Evolutionary conservation across 2,329 filamentous ascomycete genomes (phyloP), one percentile per base, ranked within the genome.

Genomic region (Aspergillus quadricinctus): DNA sequence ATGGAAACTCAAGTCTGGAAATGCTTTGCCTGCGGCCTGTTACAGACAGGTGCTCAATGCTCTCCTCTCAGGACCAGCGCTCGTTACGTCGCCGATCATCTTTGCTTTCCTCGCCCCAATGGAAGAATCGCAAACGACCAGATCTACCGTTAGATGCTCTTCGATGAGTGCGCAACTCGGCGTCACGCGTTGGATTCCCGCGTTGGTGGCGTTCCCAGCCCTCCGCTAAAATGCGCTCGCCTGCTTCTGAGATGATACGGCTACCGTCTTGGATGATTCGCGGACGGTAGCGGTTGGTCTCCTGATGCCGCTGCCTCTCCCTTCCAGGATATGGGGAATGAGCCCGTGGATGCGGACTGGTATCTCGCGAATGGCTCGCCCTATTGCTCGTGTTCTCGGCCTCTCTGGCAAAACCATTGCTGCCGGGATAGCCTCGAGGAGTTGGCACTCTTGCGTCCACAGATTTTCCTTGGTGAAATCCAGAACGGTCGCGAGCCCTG

Each of bases 251-350:
- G 10, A 68, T 52, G 9, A 62, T 59, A 48, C 60, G 58, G n/a
- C 59, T 57, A 6, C 66, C 66, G n/a, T 65, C 65, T 48, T 67
- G 64, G 45, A 68, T 65, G 19, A 68, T 65, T n/a, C 52, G 56
- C 52, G 66, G 64, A 29, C 55, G 59, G 40, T 43, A 21, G 29
- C 48, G 58, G 29, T 27, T 41, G 35, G 50, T 55, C 31, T 31
- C 29, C 31, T 21, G 31, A 28, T 19, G 31, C 43, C 37, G 43
- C 28, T 50, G 27, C 25, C 48, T 37, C 48, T 19, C 25, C 48
- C 35, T 57, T 48, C 45, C 55, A 29, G 48, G 21, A 27, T 48
- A 31, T 27, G 54, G 49, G 11, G 37, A 31, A 37, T 45, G 28
- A 25, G 35, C 37, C 48, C 19, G 57, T 27, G 31, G 43, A n/a